Evolutionary conservation across 495 filamentous ascomycete species (phyloP), one percentile per base, ranked within the genome.

Genomic region (Sporormia fimetaria): DNA sequence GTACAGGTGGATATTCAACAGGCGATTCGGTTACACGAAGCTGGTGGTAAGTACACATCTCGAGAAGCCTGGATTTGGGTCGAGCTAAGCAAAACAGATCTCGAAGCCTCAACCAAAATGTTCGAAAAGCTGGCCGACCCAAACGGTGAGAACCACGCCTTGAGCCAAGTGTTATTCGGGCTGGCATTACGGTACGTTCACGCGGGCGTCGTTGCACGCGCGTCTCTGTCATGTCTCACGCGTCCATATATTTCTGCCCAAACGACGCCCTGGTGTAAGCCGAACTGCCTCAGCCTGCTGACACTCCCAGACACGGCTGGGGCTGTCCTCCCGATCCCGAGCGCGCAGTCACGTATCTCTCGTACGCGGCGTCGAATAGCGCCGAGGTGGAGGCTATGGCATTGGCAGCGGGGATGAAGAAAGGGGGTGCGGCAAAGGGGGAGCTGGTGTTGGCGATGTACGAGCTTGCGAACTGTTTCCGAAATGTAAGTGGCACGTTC

Each of bases 381-480:
- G 90, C 88, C 16, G 71, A 73, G 17, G 71, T 96, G 37, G 92
- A 98, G 63, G 70, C 79, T 9, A 67, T 81, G 42, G 90, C 90
- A 7, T 73, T 96, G 16, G 63, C 75, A 42, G 80, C 87, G 11
- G 87, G 88, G 4, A 71, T 87, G 60, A 90, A 87, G 65, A 92
- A 88, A 60, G 90, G 90, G 29, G 90, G 92, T 37, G 75, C 81
- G 22, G 90, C 88, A 24, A 99, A 99, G 63, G 88, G 90, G 28
- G 92, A 99, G 64, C 75, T 99, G 36, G 81, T 94, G n/a, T 78
- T 96, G 21, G 90, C 90, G 10, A 94, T 99, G 40, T 96, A 87
- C 58, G 90, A 99, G 50, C 59, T 85, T 56, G 90, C 82, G 21
- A 95, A 96, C 63, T 94, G 82, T 57, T 96, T 94, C 67, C 81